These are phyloP conservation scores for Xerophyta viscosa DNA, from an alignment of 106 monocot species.

Conservation along the genomic window DNA sequence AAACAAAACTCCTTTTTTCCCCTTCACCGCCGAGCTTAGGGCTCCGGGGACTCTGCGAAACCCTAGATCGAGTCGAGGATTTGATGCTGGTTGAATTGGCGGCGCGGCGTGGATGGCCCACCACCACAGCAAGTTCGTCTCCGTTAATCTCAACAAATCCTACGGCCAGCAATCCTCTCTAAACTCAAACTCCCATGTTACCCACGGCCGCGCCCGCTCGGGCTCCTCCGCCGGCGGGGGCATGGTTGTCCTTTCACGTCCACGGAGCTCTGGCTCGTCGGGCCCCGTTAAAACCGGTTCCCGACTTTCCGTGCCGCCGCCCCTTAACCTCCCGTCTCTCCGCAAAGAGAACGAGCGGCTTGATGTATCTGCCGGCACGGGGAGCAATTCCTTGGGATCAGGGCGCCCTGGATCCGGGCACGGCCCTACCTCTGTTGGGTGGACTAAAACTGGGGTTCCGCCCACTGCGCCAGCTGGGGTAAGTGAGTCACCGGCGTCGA, in stretches of 20 bases:
- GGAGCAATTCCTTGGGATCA: constrained; percentile 24
- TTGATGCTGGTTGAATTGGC: no score
- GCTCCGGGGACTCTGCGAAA: no score
- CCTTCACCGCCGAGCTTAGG: no score
- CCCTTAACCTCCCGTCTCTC: constrained; percentile 84
- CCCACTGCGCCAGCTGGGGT: not conserved
- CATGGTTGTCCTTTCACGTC: constrained; percentile 77
- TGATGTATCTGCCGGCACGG: constrained; percentile 31
- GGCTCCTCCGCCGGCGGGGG: constrained; percentile 37
- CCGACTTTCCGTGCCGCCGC: constrained; percentile 74
- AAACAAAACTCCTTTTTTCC: no score
- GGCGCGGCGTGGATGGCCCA: constrained; percentile 48
- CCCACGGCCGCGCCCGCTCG: constrained; percentile 6
- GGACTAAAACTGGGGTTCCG: constrained; percentile 49
- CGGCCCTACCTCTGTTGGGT: constrained; percentile 43
- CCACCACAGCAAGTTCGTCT: constrained; percentile 73
- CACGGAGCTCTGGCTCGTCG: constrained; percentile 31
- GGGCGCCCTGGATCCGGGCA: constrained; percentile 36
- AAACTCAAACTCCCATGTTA: constrained; percentile 8
- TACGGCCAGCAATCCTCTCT: constrained; percentile 33
- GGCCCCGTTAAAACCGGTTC: constrained; percentile 23
- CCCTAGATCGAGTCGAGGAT: no score
- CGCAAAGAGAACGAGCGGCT: constrained; percentile 84
- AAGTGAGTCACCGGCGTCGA: no score
- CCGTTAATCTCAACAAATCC: constrained; percentile 88